Base-by-base conservation (phyloP, 495 filamentous ascomycete species). In the Aspergillus panamensis region DNA sequence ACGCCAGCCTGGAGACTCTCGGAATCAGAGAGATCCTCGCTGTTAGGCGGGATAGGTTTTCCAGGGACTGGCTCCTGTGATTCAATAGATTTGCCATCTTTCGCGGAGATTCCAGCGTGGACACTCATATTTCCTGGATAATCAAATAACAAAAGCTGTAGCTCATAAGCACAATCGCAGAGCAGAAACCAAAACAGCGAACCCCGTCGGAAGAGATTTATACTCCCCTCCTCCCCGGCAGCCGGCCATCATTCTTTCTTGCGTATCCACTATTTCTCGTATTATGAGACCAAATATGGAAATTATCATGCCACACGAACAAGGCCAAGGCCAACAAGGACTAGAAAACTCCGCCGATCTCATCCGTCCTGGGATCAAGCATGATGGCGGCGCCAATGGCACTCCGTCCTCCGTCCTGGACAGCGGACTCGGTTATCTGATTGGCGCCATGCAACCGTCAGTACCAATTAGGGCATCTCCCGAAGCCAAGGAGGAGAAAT, bases 1-100 rank as follows among this genome's bases (percentile, higher is more conserved):
- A 68, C 66, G 49, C 66, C 62, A 8, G 62, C 60, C 35, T 68
- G 66, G 8, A 68, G 21, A n/a, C 57, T 68, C 21, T 45, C 42
- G 6, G 16, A 45, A 20, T 45, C 42, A 16, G 42, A 45, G 20
- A 45, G 16, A 0, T 13, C 42, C 21, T 35, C 10, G 7, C 13
- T 31, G n/a, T 48, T 33, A 21, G 57, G 5, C 17, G 6, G 16
- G 7, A 9, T 16, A 3, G 6, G 16, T 10, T 45, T 45, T 9
- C 17, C 42, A 6, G 42, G 9, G 17, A 2, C 3, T 10, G n/a
- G 5, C n/a, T 20, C n/a, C 9, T 45, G 16, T 6, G 42, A 45
- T 10, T 10, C 16, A 20, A 19, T 16, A 45, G 20, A 6, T 6
- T n/a, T 10, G 9, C 42, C 42, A 10, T 7, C 42, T 16, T 19